Evolutionary conservation across 768 basidiomycete species (phyloP).

Genomic region (Lactarius pseudohatsudake): DNA sequence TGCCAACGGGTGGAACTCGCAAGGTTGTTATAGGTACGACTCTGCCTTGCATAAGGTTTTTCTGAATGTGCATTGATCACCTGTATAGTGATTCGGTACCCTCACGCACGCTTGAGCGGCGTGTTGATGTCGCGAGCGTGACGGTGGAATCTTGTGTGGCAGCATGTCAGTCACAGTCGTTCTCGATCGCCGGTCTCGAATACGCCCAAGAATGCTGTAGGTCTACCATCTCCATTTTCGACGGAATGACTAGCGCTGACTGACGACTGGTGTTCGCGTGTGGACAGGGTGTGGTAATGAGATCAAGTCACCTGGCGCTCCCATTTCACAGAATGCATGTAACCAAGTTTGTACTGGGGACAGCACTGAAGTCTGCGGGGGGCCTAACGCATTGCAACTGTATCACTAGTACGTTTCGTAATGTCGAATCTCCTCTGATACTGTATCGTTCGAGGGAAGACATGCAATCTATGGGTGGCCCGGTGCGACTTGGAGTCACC

Average conservation of each 20-base stretch:
- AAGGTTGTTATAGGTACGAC: neutral
- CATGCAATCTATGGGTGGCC: too few species aligned
- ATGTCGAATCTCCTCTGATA: too few species aligned
- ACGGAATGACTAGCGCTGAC: neutral
- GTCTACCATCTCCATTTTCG: neutral
- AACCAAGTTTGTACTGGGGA: constrained; percentile 5
- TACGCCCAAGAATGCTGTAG: constrained; percentile 10
- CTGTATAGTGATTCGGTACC: neutral
- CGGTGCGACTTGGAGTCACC: too few species aligned
- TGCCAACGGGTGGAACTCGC: neutral
- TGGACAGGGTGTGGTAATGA: constrained; percentile 10
- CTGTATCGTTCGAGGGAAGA: too few species aligned
- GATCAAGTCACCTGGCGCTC: neutral
- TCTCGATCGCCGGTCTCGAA: constrained; percentile 10
- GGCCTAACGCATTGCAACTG: constrained; percentile 1
- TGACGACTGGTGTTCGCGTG: neutral
- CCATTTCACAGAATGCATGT: constrained; percentile 3
- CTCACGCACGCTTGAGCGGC: constrained; percentile 4
- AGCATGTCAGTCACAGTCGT: neutral
- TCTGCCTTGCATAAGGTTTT: neutral
- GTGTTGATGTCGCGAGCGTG: neutral
- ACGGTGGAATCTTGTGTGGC: constrained; percentile 11
- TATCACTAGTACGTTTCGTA: neutral
- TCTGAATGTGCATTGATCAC: neutral
- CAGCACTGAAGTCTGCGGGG: constrained; percentile 3